Base-by-base conservation (phyloP, 345 rosid species). In the Excoecaria agallocha region DNA sequence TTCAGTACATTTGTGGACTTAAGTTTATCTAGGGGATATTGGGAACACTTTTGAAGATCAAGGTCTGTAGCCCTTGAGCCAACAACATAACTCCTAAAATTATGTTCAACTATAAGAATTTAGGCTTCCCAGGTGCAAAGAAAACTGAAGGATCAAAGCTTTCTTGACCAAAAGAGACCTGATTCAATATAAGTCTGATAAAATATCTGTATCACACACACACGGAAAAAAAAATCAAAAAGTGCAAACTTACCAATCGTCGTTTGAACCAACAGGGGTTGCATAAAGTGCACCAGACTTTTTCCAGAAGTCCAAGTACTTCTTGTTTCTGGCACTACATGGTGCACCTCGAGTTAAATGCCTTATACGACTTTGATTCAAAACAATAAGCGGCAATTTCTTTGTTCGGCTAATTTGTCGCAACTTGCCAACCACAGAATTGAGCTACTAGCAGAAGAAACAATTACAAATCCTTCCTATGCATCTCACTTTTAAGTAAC, bases 261-360 rank as follows among this genome's bases (percentile, higher is more conserved):
- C 99, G 77, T 95, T 93, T 48, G 98, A 93, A 76, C 99, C 99
- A 65, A 80, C 75, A 59, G 99, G 99, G 56, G 99, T 90, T 63
- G 87, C 84, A 69, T 91, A 95, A 51, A 95, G 93, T 75, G 94
- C 93, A 79, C 93, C 90, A 13, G 94, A 82, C 19, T 81, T 87
- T 58, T 75, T 84, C 98, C 99, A 93, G 37, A 50, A 76, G 79
- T 89, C 91, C 80, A 95, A 73, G 84, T 87, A 76, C 50, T 78
- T 89, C 86, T 79, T 85, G 86, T 91, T 87, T 63, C 75, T 83
- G 58, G 93, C 93, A 77, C 82, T 69, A 64, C 67, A 76, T 48
- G 92, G 97, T 57, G 91, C 92, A 57, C 92, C 97, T 43, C 89
- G 87, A 56, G 70, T 78, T 24, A 30, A 30, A 30, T 30, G 30